These are phyloP conservation scores for Ophiocordyceps robertsii DNA, from an alignment of 2,329 filamentous ascomycete species.

Conservation along the genomic window DNA sequence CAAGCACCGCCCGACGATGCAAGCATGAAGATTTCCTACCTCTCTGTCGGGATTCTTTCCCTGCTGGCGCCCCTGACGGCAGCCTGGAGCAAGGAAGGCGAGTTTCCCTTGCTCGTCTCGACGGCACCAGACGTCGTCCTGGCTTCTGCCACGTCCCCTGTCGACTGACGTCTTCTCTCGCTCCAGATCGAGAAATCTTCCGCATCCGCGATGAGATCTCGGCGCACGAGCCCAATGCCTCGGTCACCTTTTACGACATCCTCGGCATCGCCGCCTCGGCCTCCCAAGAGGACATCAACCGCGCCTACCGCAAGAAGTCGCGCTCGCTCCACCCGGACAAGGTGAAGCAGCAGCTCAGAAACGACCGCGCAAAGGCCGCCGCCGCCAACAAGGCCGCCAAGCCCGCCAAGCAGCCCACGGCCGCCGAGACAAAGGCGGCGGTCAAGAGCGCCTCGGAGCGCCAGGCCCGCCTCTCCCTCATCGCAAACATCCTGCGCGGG, in stretches of 20 bases:
- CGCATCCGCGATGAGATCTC: constrained; percentile 79
- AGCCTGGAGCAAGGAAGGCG: constrained; percentile 82
- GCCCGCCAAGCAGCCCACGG: constrained; percentile 56
- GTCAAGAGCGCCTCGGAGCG: constrained; percentile 71
- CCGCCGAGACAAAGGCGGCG: constrained; percentile 63
- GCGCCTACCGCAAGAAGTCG: constrained; percentile 84
- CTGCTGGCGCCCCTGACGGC: constrained; percentile 52
- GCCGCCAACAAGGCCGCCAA: constrained; percentile 53
- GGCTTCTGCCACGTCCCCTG: too few species aligned
- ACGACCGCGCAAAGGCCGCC: constrained; percentile 49
- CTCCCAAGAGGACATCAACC: constrained; percentile 77
- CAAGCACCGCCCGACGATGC: constrained; percentile 16
- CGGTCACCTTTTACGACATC: constrained; percentile 90
- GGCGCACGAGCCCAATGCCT: constrained; percentile 59
- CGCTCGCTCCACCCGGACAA: constrained; percentile 86
- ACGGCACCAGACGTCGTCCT: too few species aligned
- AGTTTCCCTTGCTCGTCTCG: not conserved
- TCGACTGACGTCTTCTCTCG: not conserved
- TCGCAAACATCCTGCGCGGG: constrained; percentile 76
- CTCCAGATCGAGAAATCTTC: constrained; percentile 90
- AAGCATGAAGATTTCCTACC: constrained; percentile 58
- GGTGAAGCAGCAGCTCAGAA: constrained; percentile 69
- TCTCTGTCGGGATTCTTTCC: constrained; percentile 57
- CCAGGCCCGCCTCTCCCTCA: constrained; percentile 72
- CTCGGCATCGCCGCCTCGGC: constrained; percentile 63